Base-by-base conservation (phyloP, 73 alveolate species). In the Paraurostyla sp. region DNA sequence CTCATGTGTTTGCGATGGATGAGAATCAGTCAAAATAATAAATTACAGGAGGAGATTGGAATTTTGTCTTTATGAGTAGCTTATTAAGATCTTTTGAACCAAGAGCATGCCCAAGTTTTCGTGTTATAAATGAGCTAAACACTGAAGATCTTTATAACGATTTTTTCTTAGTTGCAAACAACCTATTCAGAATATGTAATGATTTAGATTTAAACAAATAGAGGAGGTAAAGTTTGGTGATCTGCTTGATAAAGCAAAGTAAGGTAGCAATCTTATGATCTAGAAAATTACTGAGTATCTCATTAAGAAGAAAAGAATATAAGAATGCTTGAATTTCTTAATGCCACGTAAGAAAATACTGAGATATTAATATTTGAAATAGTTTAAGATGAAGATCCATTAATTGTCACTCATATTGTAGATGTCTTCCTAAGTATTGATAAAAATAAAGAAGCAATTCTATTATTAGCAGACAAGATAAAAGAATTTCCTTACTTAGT, bases 21-120 rank as follows among this genome's bases (percentile, higher is more conserved):
- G 92, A 80, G 45, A 82, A 80, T 49, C 59, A 46, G 0, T 71
- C 46, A 48, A 92, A 81, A 58, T 52, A 58, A 58, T 52, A 78
- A 43, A 86, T 85, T 25, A 46, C 91, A 0, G 93, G 91, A 30
- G 80, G 78, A 23, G 93, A 92, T 27, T 92, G 97, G 98, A 89
- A 96, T 92, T 80, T 94, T 88, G 85, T 85, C 7, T 96, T 94
- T 85, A 87, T 94, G 92, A 93, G 98, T 56, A 92, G 98, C 11
- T 58, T 92, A 23, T 85, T 96, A 82, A 86, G 99, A 48, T 87
- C 96, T 22, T 94, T 92, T 56, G 93, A 71, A 2, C 95, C 97
- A 0, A 56, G 32, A 45, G 43, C 41, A n/a, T 29, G 71, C 36
- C 80, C 76, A 9, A 84, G 88, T 7, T 41, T 88, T 23, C 81